Percentiles rank a stretch among this genome's conserved stretches.
Conservation (phyloP, 306 rosid species). For the Malus domestica region ASM211411v1 NC_041795.1:29267001-29267500, state of each 20-base stretch:
- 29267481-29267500: neutral
- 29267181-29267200: neutral
- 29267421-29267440: neutral
- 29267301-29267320: neutral
- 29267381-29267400: neutral
- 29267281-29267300: neutral
- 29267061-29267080: slow-evolving; percentile 89
- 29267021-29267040: neutral
- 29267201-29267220: neutral
- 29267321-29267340: neutral
- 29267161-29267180: slow-evolving; percentile 19
- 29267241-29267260: neutral
- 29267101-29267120: slow-evolving; percentile 87
- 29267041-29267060: neutral
- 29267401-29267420: neutral
- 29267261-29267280: neutral
- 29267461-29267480: neutral
- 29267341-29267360: neutral
- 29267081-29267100: slow-evolving; percentile 73
- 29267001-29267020: neutral
- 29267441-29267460: neutral
- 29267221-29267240: too few species aligned
- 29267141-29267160: slow-evolving; percentile 71
- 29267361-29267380: neutral
- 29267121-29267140: slow-evolving; percentile 81